phyloP scores from a whole-genome alignment of 306 rosid species.

The Prunus mira region DNA sequence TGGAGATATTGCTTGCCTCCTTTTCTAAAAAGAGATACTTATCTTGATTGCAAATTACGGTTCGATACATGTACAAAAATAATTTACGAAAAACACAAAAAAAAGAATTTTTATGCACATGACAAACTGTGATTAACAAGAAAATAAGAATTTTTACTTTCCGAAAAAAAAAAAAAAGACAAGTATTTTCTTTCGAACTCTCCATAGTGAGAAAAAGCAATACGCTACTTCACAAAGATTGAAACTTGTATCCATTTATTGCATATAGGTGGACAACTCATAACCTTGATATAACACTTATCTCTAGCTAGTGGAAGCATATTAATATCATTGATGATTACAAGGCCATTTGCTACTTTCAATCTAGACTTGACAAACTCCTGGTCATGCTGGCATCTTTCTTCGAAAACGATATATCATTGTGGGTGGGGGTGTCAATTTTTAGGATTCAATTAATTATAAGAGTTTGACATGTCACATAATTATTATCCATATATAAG shows the following conservation, averaged over 20 bases:
- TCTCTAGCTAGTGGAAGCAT: not conserved
- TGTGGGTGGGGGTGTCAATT: not conserved
- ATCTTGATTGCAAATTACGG: rapidly evolving
- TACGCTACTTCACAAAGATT: not conserved
- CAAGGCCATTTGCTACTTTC: not conserved
- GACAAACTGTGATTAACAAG: no score
- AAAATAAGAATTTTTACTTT: no score
- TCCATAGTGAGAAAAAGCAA: not conserved
- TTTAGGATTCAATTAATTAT: not conserved
- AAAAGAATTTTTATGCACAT: no score
- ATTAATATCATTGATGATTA: not conserved
- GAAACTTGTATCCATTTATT: not conserved
- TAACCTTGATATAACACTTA: not conserved
- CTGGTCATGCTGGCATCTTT: conserved; percentile 5
- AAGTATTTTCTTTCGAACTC: no score
- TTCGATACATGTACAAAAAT: no score
- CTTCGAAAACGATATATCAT: conserved; percentile 1
- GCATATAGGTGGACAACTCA: not conserved
- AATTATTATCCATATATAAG: not conserved
- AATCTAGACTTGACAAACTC: conserved; percentile 4
- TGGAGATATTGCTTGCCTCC: no score
- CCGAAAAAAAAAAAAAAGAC: not conserved
- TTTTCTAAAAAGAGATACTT: rapidly evolving
- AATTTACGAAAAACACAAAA: no score
- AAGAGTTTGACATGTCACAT: not conserved